Evolutionary conservation across 192 early-diverging fungal genomes (phyloP), one percentile per base, ranked within the genome.

Genomic region (Coemansia sp.): DNA sequence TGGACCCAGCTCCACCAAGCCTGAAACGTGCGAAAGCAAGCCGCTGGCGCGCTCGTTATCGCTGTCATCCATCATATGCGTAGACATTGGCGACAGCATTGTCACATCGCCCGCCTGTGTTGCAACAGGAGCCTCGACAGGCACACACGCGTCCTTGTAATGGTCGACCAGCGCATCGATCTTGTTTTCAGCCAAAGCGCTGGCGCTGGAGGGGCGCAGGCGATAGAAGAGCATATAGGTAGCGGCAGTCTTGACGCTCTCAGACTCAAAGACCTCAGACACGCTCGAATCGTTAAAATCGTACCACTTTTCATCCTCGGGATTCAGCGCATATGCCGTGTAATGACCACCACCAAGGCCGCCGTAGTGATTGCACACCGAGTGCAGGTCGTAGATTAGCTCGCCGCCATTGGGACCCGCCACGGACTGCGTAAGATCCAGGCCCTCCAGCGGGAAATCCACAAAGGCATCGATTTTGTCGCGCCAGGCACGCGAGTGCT

Each of bases 291-390:
- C 91, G 73, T 94, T 88, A 65, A 91, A 92, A 66, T 92, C 87
- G 74, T 92, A 93, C 93, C 93, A 93, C 37, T 84, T 28, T 42
- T 65, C 69, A 65, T 90, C 86, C 39, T 88, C 66, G 18, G 79
- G 69, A 62, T 88, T 91, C 65, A 85, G 84, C 18, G 90, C 90
- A 72, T 91, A 91, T 0, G 91, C 91, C 24, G 93, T 94, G 61
- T 93, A 94, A 69, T 94, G 92, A 28, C 92, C 92, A 50, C 91
- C 92, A 40, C 89, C 90, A 63, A 93, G 70, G 7, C 90, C 89
- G 43, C 92, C 92, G 81, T 82, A 94, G 59, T 94, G 91, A 68
- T 94, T 93, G 63, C 88, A 91, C 5, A 94, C 88, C 11, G 86
- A 87, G 65, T 85, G 87, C 60, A 94, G 76, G 66, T 93, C 90